Base-by-base conservation (phyloP, 192 early-diverging fungal species). In the Entomortierella beljakovae region DNA sequence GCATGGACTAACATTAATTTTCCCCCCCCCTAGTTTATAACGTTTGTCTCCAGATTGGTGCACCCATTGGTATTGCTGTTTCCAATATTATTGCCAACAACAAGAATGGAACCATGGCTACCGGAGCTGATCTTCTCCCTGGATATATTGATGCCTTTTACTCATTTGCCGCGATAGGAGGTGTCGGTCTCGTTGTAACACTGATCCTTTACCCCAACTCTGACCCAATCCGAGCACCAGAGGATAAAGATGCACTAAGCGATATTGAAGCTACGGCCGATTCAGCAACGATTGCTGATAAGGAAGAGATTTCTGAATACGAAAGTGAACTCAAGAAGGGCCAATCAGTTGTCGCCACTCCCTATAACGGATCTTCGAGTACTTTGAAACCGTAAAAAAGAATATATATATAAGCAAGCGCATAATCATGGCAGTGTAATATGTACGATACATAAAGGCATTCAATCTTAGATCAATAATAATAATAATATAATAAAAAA, bases 1-100 rank as follows among this genome's bases (percentile, higher is more conserved):
- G 6, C 25, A 8, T 22, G n/a, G 5, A 40, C 18, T 23, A 7
- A 22, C 31, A 10, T 26, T 6, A 16, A 9, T 10, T 16, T 46
- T 26, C 48, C 22, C 38, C 26, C 32, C 2, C 48, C 20, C 6
- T 50, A 74, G 64, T 71, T 0, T 82, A 82, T 50, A 82, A 76
- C 28, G 63, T 75, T 2, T 57, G 57, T 13, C 33, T 70, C 23
- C 81, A 82, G 49, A 48, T 82, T 23, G 81, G 81, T 28, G 64
- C 81, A 15, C 72, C 73, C 6, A 75, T 82, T 23, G 81, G 81
- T 3, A 70, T 76, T 22, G 81, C 81, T 20, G 63, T 82, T 40
- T 48, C 73, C 25, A 77, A 74, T 32, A 75, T 75, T 18, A 51
- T 77, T 22, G 73, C 73, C 4, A 66, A 75, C 55, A 43, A 61